Evolutionary conservation across 768 basidiomycete species (phyloP).

Genomic region (Tricholoma bakamatsutake): DNA sequence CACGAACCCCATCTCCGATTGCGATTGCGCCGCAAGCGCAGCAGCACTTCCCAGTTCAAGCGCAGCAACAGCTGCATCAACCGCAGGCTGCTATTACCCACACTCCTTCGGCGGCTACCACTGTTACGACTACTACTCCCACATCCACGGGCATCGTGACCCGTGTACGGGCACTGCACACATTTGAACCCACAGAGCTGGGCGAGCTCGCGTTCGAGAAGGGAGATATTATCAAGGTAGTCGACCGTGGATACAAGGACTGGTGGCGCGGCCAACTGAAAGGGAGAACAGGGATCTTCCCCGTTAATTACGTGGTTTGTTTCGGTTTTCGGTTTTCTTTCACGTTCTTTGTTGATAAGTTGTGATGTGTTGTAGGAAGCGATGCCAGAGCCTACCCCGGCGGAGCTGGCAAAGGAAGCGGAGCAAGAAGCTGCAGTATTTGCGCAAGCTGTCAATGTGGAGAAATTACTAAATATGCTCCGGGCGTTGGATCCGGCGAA

Average conservation of each 20-base stretch:
- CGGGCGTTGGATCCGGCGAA: slow-evolving; percentile 65
- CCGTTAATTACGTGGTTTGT: slow-evolving; percentile 91
- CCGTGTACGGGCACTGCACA: slow-evolving; percentile 83
- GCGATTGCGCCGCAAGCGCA: slow-evolving; percentile 18
- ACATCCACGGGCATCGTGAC: slow-evolving; percentile 48
- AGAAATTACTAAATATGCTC: slow-evolving; percentile 71
- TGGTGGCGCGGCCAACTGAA: slow-evolving; percentile 96
- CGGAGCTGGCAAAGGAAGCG: slow-evolving; percentile 74
- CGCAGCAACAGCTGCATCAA: slow-evolving; percentile 15
- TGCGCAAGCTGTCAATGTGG: slow-evolving; percentile 78
- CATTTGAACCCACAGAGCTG: slow-evolving; percentile 80
- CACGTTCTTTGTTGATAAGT: neutral
- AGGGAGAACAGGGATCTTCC: slow-evolving; percentile 91
- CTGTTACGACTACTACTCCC: slow-evolving; percentile 10
- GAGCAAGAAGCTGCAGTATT: slow-evolving; percentile 89
- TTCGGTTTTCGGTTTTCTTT: slow-evolving; percentile 3
- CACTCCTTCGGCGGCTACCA: slow-evolving; percentile 11
- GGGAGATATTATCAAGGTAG: slow-evolving; percentile 92
- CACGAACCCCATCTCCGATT: slow-evolving; percentile 41
- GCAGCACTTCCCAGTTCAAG: slow-evolving; percentile 18
- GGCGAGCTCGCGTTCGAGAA: slow-evolving; percentile 90
- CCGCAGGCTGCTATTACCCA: slow-evolving; percentile 11
- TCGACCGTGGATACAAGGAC: slow-evolving; percentile 90
- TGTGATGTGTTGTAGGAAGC: slow-evolving; percentile 51
- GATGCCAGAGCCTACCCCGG: slow-evolving; percentile 75